Conservation (phyloP, 176 grass and related monocot species). For the Luzula sylvatica region DNA sequence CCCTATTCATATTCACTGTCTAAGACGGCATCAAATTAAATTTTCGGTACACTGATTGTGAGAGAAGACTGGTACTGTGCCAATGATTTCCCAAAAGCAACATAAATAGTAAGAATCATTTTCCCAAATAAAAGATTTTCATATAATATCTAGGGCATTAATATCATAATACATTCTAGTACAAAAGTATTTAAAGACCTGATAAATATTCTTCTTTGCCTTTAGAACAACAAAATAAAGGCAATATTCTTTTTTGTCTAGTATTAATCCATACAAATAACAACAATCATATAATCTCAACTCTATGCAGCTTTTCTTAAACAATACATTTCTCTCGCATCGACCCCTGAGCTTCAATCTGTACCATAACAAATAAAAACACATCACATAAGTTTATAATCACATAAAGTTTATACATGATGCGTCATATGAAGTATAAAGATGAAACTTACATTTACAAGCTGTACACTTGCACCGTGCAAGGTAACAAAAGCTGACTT, state of each 20-base stretch:
- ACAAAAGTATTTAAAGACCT: neutral
- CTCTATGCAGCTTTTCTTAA: conserved; percentile 6
- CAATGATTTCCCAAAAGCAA: too few species aligned
- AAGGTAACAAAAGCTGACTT: conserved; percentile 10
- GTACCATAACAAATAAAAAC: neutral
- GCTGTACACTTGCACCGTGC: conserved; percentile 30
- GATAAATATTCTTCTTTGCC: conserved; percentile 5
- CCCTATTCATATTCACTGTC: too few species aligned
- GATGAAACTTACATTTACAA: conserved; percentile 87
- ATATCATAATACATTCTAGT: neutral
- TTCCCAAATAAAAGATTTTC: too few species aligned
- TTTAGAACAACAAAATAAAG: conserved; percentile 23
- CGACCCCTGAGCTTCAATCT: conserved; percentile 24
- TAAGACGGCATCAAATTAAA: too few species aligned
- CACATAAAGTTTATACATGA: neutral
- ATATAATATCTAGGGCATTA: too few species aligned
- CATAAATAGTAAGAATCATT: too few species aligned
- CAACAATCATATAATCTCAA: neutral
- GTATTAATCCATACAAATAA: neutral
- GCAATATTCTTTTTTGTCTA: conserved; percentile 1
- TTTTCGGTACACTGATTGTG: too few species aligned
- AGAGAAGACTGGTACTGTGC: too few species aligned
- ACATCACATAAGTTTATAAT: neutral
- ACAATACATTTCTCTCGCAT: neutral
- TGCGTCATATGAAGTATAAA: neutral